These are phyloP conservation scores for Talaromyces sp. DNA, from an alignment of 2,329 filamentous ascomycete genomes.

Conservation along the genomic window DNA sequence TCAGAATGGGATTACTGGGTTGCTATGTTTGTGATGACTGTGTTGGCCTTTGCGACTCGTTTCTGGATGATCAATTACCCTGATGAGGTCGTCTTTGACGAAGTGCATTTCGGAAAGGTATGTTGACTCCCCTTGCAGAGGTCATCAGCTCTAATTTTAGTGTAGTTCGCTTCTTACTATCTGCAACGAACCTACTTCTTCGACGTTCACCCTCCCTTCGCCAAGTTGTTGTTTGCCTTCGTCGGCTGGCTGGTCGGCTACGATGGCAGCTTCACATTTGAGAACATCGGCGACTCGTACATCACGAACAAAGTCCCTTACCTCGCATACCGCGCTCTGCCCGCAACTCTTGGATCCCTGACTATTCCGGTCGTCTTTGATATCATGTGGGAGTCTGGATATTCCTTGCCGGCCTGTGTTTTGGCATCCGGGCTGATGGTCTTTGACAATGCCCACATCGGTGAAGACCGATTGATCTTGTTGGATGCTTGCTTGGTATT, in stretches of 20 bases:
- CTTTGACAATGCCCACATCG: slow-evolving; percentile 96
- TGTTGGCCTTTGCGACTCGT: slow-evolving; percentile 81
- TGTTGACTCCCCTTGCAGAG: slow-evolving; percentile 22
- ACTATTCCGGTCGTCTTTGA: slow-evolving; percentile 92
- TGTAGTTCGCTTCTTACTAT: slow-evolving; percentile 64
- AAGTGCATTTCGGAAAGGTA: slow-evolving; percentile 99
- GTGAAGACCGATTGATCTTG: slow-evolving; percentile 90
- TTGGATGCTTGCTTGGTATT: slow-evolving; percentile 91
- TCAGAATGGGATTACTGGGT: slow-evolving; percentile 83
- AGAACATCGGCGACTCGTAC: slow-evolving; percentile 99
- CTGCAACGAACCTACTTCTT: slow-evolving; percentile 98
- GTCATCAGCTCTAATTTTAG: neutral
- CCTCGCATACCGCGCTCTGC: slow-evolving; percentile 89
- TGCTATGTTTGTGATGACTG: slow-evolving; percentile 71
- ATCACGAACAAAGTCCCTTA: slow-evolving; percentile 96
- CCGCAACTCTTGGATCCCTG: slow-evolving; percentile 83
- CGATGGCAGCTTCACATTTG: slow-evolving; percentile 94
- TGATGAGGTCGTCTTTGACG: slow-evolving; percentile 95
- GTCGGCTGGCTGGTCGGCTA: slow-evolving; percentile 98
- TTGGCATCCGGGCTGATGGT: slow-evolving; percentile 82
- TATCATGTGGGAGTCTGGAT: slow-evolving; percentile 99
- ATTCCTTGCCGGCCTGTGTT: slow-evolving; percentile 88
- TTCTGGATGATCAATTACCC: slow-evolving; percentile 97
- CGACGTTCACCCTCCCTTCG: slow-evolving; percentile 97
- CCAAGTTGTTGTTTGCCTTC: slow-evolving; percentile 94